phyloP scores from a whole-genome alignment of 2,329 filamentous ascomycete species.

The Furcasterigmium furcatum region DNA sequence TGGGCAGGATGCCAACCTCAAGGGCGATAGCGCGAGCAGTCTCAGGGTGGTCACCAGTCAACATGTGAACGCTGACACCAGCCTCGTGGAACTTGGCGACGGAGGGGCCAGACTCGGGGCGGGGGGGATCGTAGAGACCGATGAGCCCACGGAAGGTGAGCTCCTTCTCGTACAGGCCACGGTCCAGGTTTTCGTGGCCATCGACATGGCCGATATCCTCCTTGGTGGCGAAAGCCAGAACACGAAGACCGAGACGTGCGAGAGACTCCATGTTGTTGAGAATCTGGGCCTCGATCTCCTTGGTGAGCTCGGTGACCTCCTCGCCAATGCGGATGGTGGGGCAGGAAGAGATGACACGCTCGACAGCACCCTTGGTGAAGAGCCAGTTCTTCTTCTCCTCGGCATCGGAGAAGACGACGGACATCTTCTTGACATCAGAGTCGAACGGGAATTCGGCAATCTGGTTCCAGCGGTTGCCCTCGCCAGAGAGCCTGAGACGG shows the following conservation, averaged over 20 bases:
- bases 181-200: constrained; percentile 40
- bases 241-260: constrained; percentile 63
- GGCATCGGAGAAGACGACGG: constrained; percentile 57
- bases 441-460: constrained; percentile 72
- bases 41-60: constrained; percentile 66
- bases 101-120: constrained; percentile 60
- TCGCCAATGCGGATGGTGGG: constrained; percentile 43
- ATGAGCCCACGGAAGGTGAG: constrained; percentile 67
- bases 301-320: constrained; percentile 42
- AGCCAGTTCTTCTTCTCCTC: constrained; percentile 39
- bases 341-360: constrained; percentile 64
- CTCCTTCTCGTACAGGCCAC: constrained; percentile 55
- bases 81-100: constrained; percentile 57
- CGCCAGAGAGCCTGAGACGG: constrained; percentile 46
- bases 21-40: constrained; percentile 63
- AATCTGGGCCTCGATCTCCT: constrained; percentile 52
- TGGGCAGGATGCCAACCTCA: constrained; percentile 60
- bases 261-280: constrained; percentile 67
- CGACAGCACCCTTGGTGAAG: constrained; percentile 67
- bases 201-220: constrained; percentile 31
- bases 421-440: constrained; percentile 74
- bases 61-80: constrained; percentile 64
- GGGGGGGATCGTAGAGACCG: constrained; percentile 71
- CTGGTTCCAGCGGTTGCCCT: constrained; percentile 50
- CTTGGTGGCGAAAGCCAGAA: constrained; percentile 60